These are phyloP conservation scores for Blastobotrys indianensis DNA, from an alignment of 1,139 yeast genomes.

Conservation along the genomic window DNA sequence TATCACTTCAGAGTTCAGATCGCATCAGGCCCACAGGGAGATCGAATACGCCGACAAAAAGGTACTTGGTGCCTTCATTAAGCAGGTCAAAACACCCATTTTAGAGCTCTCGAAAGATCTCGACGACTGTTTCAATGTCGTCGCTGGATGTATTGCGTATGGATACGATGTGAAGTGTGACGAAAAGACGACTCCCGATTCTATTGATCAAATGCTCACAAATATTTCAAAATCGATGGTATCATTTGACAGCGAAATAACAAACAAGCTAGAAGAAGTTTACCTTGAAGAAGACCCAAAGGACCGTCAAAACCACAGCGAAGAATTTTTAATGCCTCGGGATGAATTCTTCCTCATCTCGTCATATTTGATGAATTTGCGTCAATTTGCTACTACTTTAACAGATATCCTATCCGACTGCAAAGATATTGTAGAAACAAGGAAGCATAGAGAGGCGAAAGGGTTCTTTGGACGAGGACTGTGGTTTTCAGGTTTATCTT, in stretches of 20 bases:
- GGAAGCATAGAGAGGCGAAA: slow-evolving; percentile 33
- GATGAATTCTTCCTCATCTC: slow-evolving; percentile 46
- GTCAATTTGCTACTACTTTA: slow-evolving; percentile 37
- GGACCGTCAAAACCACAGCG: slow-evolving; percentile 4
- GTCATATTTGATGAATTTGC: slow-evolving; percentile 43
- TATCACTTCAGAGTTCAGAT: neutral
- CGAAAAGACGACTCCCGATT: slow-evolving; percentile 16
- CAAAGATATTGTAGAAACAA: slow-evolving; percentile 29
- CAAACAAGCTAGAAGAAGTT: slow-evolving; percentile 19
- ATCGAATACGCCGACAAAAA: slow-evolving; percentile 36
- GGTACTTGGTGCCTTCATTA: slow-evolving; percentile 32
- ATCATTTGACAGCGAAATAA: slow-evolving; percentile 30
- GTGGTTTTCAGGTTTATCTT: slow-evolving; percentile 40
- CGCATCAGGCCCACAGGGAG: slow-evolving; percentile 27
- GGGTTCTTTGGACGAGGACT: slow-evolving; percentile 37
- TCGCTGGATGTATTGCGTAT: slow-evolving; percentile 35
- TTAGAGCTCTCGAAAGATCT: slow-evolving; percentile 32
- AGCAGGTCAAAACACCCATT: slow-evolving; percentile 33
- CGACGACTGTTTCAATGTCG: slow-evolving; percentile 31
- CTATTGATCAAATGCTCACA: slow-evolving; percentile 29
- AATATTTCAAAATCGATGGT: slow-evolving; percentile 32
- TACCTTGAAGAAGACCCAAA: slow-evolving; percentile 3
- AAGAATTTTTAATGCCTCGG: slow-evolving; percentile 36
- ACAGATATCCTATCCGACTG: slow-evolving; percentile 33
- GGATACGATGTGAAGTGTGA: slow-evolving; percentile 37